Conservation (phyloP, 2,329 filamentous ascomycete genomes). For the Paraphoma sp. region DNA sequence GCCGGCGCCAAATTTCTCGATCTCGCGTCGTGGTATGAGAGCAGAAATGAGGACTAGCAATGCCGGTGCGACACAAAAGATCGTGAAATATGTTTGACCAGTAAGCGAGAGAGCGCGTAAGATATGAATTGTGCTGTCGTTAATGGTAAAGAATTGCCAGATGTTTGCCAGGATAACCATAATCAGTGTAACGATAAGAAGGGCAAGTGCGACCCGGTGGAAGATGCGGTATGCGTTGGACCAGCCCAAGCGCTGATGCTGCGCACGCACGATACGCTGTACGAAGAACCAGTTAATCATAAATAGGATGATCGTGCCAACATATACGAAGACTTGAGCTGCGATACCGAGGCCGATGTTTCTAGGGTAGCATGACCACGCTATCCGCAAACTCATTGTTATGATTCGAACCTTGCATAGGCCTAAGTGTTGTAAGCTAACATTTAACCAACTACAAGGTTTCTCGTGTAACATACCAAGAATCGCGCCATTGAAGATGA, state of each 20-base stretch:
- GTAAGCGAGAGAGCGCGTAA: constrained; percentile 71
- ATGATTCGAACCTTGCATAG: constrained; percentile 54
- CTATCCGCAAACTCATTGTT: constrained; percentile 51
- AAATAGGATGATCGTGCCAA: constrained; percentile 79
- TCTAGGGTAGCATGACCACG: constrained; percentile 39
- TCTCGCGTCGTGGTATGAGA: constrained; percentile 51
- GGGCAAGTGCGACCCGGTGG: constrained; percentile 56
- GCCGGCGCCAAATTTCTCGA: constrained; percentile 71
- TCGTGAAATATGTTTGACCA: constrained; percentile 67
- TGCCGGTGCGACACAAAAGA: constrained; percentile 72
- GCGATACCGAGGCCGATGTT: constrained; percentile 61
- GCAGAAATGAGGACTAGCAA: constrained; percentile 60
- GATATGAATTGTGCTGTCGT: constrained; percentile 56
- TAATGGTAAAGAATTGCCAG: constrained; percentile 71
- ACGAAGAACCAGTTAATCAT: constrained; percentile 79
- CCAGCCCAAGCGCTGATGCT: constrained; percentile 77
- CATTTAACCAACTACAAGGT: background rate
- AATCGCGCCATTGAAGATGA: constrained; percentile 51
- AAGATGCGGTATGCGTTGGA: constrained; percentile 57
- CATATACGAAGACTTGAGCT: constrained; percentile 73
- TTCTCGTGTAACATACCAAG: constrained; percentile 40
- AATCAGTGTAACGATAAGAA: constrained; percentile 66
- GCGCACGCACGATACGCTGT: constrained; percentile 76
- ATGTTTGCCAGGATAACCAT: constrained; percentile 72
- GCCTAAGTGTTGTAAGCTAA: constrained; percentile 33